Evolutionary conservation across 2,329 filamentous ascomycete species (phyloP).

Genomic region (Thelonectria rubi): DNA sequence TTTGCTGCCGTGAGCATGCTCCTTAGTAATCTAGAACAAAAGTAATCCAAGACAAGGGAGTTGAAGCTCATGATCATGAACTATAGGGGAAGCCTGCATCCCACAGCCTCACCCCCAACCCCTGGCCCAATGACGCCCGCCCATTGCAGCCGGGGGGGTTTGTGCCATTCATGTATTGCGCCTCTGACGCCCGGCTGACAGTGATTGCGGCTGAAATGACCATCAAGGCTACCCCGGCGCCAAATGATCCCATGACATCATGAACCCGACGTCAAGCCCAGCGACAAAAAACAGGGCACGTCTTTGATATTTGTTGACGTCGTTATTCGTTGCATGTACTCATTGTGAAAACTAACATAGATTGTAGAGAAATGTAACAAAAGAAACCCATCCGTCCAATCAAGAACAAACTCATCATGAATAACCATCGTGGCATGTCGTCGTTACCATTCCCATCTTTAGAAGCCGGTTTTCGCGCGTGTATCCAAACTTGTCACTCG

Average conservation of each 20-base stretch:
- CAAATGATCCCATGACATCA: slow-evolving; percentile 22
- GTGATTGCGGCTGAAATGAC: slow-evolving; percentile 2
- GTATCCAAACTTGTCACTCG: not conserved
- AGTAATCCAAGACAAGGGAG: no score
- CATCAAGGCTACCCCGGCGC: not conserved
- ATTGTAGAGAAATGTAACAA: not conserved
- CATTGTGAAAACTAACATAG: slow-evolving; percentile 11
- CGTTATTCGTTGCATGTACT: slow-evolving; percentile 38
- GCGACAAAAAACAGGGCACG: not conserved
- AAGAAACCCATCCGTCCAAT: not conserved
- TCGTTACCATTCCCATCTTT: slow-evolving; percentile 10
- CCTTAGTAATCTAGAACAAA: no score
- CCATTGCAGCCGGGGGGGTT: no score
- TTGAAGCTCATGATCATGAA: no score
- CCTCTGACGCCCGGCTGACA: no score
- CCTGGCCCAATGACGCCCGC: no score
- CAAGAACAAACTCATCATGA: not conserved
- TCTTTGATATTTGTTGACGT: not conserved
- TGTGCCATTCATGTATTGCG: no score
- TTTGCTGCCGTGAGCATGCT: no score
- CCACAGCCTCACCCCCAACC: no score
- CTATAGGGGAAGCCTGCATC: no score
- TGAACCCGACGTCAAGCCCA: not conserved
- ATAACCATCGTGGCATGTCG: not conserved
- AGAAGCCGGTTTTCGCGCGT: not conserved